Base-by-base conservation (phyloP, 192 early-diverging fungal genomes). In the Gonapodya prolifera region DNA sequence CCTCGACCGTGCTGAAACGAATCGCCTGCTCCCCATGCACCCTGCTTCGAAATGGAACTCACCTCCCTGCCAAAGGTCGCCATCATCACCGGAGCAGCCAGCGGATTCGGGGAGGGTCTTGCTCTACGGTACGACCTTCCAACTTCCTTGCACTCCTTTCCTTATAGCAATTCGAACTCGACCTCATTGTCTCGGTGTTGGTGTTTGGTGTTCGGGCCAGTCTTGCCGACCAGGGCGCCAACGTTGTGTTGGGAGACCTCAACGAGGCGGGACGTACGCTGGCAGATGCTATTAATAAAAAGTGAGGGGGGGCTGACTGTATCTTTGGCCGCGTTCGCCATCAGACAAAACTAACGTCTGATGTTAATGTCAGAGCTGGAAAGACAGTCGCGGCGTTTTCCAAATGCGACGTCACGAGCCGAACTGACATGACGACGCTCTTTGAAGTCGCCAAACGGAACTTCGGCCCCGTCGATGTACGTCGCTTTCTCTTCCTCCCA, bases 391-490 rank as follows among this genome's bases (percentile, higher is more conserved):
- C 45, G 45, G 45, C 45, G 13, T 69, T 8, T 8, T n/a, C 8
- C 45, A 8, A n/a, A 69, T n/a, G 45, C 45, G n/a, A 69, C 8
- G 45, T n/a, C 45, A n/a, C 45, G 8, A 8, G 8, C n/a, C 13
- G 13, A n/a, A 69, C n/a, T 69, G 13, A 69, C 45, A 69, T n/a
- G n/a, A n/a, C n/a, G 45, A n/a, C 45, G 45, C 45, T 69, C 45
- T 69, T 69, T n/a, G 45, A 69, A 8, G 13, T 69, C 45, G 45
- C 45, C 45, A 16, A 16, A 8, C 45, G 45, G n/a, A 69, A 8
- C n/a, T 69, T 69, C 45, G 45, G 45, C 45, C n/a, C 45, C 45
- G 45, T 69, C 45, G 45, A 69, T n/a, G n/a, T n/a, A n/a, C n/a
- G n/a, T n/a, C n/a, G n/a, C n/a, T n/a, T n/a, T n/a, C n/a, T n/a